Evolutionary conservation across 2,329 filamentous ascomycete genomes (phyloP).

Genomic region (Aureobasidium sp.): DNA sequence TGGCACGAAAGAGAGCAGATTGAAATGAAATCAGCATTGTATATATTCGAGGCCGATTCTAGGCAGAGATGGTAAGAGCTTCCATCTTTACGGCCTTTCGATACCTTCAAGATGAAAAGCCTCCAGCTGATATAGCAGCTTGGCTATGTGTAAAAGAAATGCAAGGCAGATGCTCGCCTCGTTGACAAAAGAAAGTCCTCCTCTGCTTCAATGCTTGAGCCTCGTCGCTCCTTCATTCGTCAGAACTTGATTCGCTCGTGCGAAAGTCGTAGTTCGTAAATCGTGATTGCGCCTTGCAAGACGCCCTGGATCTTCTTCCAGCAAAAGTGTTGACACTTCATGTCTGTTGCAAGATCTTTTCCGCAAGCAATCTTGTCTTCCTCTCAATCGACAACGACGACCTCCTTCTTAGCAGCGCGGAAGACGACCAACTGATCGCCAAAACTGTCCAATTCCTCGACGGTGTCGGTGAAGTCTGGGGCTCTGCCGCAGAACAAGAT

Average conservation of each 20-base stretch:
- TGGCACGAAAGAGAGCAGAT: background rate
- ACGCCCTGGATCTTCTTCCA: too few species aligned
- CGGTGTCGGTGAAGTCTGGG: constrained; percentile 15
- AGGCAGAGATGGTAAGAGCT: background rate
- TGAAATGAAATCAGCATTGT: too few species aligned
- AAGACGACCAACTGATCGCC: constrained; percentile 23
- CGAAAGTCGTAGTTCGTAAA: background rate
- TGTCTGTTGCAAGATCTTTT: background rate
- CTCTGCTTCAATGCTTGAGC: background rate
- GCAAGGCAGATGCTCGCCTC: background rate
- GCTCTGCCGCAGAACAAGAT: constrained; percentile 18
- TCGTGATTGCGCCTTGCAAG: background rate
- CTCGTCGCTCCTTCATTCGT: background rate
- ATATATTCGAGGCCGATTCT: background rate
- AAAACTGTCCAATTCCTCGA: constrained; percentile 24
- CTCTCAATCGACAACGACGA: background rate
- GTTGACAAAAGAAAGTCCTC: background rate
- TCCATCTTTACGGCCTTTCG: background rate
- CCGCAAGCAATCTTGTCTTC: too few species aligned
- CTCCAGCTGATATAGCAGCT: background rate
- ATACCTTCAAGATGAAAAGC: background rate
- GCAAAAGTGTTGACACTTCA: too few species aligned
- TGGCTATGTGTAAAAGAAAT: background rate
- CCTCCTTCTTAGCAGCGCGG: constrained; percentile 13
- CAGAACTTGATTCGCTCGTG: background rate